Percentiles rank a stretch among this genome's conserved stretches.
phyloP scores from a whole-genome alignment of 768 basidiomycete genomes.

The Xerocomus spinulosus region DNA sequence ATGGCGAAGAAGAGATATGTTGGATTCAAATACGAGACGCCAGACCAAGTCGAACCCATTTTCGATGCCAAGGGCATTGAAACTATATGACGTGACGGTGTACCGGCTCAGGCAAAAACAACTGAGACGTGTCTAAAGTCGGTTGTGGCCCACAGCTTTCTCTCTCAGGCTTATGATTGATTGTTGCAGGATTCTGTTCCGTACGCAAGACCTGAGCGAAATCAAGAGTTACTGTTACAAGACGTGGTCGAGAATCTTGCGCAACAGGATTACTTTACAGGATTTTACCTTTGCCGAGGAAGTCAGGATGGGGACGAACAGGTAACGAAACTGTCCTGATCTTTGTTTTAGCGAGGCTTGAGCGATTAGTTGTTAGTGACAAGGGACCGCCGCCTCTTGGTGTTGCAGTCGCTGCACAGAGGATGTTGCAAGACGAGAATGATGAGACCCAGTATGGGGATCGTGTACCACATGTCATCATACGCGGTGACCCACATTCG shows the following conservation, averaged over 20 bases:
- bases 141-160: slow-evolving; percentile 9
- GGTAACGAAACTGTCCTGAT: slow-evolving; percentile 38
- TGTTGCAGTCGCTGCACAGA: slow-evolving; percentile 76
- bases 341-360: too few species aligned
- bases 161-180: background rate
- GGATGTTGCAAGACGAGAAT: slow-evolving; percentile 67
- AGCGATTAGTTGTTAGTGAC: too few species aligned
- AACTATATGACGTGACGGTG: slow-evolving; percentile 89
- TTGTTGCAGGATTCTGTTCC: slow-evolving; percentile 77
- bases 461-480: slow-evolving; percentile 87
- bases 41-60: slow-evolving; percentile 68
- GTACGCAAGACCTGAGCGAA: slow-evolving; percentile 80
- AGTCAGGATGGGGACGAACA: slow-evolving; percentile 90
- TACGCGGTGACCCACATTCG: slow-evolving; percentile 53
- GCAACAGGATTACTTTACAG: slow-evolving; percentile 76
- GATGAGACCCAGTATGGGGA: slow-evolving; percentile 91
- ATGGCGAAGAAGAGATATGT: slow-evolving; percentile 99
- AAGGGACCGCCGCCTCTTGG: slow-evolving; percentile 88
- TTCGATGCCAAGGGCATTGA: slow-evolving; percentile 99
- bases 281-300: slow-evolving; percentile 96
- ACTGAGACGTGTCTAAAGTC: slow-evolving; percentile 87
- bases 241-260: slow-evolving; percentile 81
- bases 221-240: slow-evolving; percentile 84
- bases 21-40: slow-evolving; percentile 89
- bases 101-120: slow-evolving; percentile 90